phyloP scores from a whole-genome alignment of 768 basidiomycete genomes.

The Kwoniella newhampshirensis region DNA sequence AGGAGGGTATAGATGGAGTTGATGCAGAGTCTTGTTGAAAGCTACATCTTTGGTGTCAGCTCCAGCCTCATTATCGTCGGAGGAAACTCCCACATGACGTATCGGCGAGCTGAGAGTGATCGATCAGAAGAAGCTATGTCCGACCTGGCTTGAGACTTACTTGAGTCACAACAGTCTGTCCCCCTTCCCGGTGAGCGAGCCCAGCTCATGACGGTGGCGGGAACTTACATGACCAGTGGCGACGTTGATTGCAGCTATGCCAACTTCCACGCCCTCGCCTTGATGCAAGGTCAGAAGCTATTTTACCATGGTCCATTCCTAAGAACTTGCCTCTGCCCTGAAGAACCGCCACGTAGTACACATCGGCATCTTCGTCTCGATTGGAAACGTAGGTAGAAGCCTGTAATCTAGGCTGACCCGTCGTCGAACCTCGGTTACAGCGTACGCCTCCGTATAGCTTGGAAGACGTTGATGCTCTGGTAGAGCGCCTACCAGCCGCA shows the following conservation, averaged over 20 bases:
- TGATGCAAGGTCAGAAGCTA: neutral
- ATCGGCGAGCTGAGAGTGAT: conserved; percentile 8
- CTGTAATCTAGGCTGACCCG: too few relatives aligned
- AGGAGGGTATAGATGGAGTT: conserved; percentile 7
- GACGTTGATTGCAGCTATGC: conserved; percentile 12
- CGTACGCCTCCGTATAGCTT: too few relatives aligned
- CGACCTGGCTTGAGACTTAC: conserved; percentile 2
- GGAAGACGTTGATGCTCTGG: too few relatives aligned
- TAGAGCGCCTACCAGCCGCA: too few relatives aligned
- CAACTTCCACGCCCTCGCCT: conserved; percentile 17
- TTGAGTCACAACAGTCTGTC: conserved; percentile 6
- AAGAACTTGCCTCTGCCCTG: conserved; percentile 10
- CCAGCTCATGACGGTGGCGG: neutral
- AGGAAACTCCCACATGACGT: conserved; percentile 6
- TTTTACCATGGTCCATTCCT: neutral
- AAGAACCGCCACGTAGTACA: conserved; percentile 4
- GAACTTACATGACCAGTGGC: conserved; percentile 17
- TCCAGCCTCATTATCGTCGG: neutral
- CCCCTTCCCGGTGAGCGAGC: neutral
- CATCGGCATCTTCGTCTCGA: conserved; percentile 1
- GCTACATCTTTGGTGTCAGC: neutral
- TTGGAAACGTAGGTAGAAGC: conserved; percentile 15
- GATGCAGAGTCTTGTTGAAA: conserved; percentile 11
- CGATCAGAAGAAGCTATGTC: neutral
- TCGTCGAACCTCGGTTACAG: too few relatives aligned